Evolutionary conservation across 1,139 yeast species (phyloP).

Genomic region (Williopsis jadinii): DNA sequence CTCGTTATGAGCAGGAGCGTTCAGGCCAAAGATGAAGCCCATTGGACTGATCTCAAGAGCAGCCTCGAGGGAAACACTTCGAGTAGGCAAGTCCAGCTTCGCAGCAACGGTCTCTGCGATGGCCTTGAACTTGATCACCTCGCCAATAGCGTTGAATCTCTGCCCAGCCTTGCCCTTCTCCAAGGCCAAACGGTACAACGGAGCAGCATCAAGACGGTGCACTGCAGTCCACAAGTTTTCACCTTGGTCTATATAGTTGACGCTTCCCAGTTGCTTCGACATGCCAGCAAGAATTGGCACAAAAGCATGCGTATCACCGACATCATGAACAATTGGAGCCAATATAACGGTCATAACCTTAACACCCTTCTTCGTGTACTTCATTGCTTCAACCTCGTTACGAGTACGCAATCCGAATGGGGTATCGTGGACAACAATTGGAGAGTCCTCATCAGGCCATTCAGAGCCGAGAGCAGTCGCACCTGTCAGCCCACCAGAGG

Average conservation of each 20-base stretch:
- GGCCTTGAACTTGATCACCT: slow-evolving; percentile 19
- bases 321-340: slow-evolving; percentile 27
- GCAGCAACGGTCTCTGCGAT: slow-evolving; percentile 24
- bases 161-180: slow-evolving; percentile 26
- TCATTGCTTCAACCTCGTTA: slow-evolving; percentile 9
- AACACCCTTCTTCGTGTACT: slow-evolving; percentile 21
- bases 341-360: slow-evolving; percentile 21
- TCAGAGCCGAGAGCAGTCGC: slow-evolving; percentile 6
- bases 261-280: slow-evolving; percentile 16
- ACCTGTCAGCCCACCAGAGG: slow-evolving; percentile 16
- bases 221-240: slow-evolving; percentile 27
- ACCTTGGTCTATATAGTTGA: slow-evolving; percentile 26
- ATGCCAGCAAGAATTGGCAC: background rate
- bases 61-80: slow-evolving; percentile 10
- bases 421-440: background rate
- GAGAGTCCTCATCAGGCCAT: slow-evolving; percentile 2
- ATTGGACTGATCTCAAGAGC: slow-evolving; percentile 12
- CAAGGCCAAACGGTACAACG: slow-evolving; percentile 21
- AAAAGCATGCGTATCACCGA: slow-evolving; percentile 19
- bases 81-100: slow-evolving; percentile 13
- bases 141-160: slow-evolving; percentile 23
- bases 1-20: slow-evolving; percentile 12
- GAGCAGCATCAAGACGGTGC: slow-evolving; percentile 27
- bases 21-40: slow-evolving; percentile 3
- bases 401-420: slow-evolving; percentile 5